Percentiles rank a stretch among this genome's conserved stretches.
Conservation (phyloP, 2,329 filamentous ascomycete species). For the Pseudogymnoascus verrucosus region DNA sequence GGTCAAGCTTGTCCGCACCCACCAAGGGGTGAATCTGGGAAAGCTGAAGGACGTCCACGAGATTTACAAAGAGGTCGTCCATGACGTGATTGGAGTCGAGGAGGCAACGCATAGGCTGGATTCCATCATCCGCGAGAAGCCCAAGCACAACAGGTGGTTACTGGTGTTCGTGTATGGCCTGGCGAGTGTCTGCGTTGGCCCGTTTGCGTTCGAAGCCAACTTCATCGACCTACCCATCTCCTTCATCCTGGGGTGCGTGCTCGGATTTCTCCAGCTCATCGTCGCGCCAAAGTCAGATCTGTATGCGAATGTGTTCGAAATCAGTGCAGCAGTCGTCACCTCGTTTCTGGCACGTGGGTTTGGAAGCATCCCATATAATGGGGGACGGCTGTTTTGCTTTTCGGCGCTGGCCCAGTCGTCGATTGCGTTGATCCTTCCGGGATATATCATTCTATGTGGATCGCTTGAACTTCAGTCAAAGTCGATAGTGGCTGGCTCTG, state of each 20-base stretch:
- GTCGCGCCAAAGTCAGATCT: slow-evolving; percentile 61
- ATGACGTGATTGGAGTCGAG: slow-evolving; percentile 65
- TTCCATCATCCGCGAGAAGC: slow-evolving; percentile 39
- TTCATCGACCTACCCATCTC: slow-evolving; percentile 65
- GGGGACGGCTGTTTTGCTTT: slow-evolving; percentile 50
- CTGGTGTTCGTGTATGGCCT: slow-evolving; percentile 60
- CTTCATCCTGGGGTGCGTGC: slow-evolving; percentile 61
- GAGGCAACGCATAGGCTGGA: slow-evolving; percentile 58
- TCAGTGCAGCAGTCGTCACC: slow-evolving; percentile 51
- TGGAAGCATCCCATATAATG: slow-evolving; percentile 43
- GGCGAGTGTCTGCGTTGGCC: slow-evolving; percentile 62
- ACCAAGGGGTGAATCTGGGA: slow-evolving; percentile 64
- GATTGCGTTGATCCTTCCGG: slow-evolving; percentile 58
- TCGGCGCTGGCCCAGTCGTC: slow-evolving; percentile 56
- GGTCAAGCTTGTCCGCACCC: slow-evolving; percentile 63
- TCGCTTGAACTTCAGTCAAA: slow-evolving; percentile 48
- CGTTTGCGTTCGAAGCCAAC: slow-evolving; percentile 66
- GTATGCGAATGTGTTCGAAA: slow-evolving; percentile 59
- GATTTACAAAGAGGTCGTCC: slow-evolving; percentile 76
- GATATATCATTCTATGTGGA: slow-evolving; percentile 53
- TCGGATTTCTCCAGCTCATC: slow-evolving; percentile 63
- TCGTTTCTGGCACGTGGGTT: slow-evolving; percentile 56
- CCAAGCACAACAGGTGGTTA: slow-evolving; percentile 44
- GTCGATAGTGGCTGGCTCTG: slow-evolving; percentile 47
- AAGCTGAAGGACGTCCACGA: slow-evolving; percentile 67